Conservation (phyloP, 2,329 filamentous ascomycete genomes). For the Emergomyces orientalis region DNA sequence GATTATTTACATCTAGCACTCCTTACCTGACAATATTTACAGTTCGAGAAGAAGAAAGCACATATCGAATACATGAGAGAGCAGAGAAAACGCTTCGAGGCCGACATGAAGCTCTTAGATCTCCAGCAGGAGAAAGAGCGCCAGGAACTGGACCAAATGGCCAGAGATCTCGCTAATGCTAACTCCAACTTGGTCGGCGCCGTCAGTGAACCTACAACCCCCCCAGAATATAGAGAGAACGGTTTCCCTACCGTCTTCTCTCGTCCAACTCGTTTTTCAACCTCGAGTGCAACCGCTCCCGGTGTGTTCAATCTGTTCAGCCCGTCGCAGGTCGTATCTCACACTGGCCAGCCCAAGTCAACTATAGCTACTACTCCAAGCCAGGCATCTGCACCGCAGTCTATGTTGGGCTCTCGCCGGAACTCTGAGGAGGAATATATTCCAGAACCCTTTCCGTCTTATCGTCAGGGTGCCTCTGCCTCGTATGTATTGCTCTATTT, state of each 20-base stretch:
- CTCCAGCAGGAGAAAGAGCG: slow-evolving; percentile 75
- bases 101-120: slow-evolving; percentile 83
- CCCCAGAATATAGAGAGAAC: slow-evolving; percentile 77
- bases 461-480: slow-evolving; percentile 64
- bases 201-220: slow-evolving; percentile 91
- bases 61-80: slow-evolving; percentile 88
- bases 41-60: slow-evolving; percentile 90
- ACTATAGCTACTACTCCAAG: slow-evolving; percentile 49
- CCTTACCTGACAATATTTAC: slow-evolving; percentile 24
- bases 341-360: slow-evolving; percentile 49
- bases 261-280: slow-evolving; percentile 78
- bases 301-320: slow-evolving; percentile 63
- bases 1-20: background rate
- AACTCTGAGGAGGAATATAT: slow-evolving; percentile 84
- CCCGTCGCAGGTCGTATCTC: slow-evolving; percentile 60
- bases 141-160: slow-evolving; percentile 74
- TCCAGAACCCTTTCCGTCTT: slow-evolving; percentile 50
- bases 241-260: slow-evolving; percentile 73
- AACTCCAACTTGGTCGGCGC: slow-evolving; percentile 52
- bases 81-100: slow-evolving; percentile 80
- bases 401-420: slow-evolving; percentile 73
- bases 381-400: slow-evolving; percentile 63
- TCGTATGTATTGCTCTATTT: slow-evolving; percentile 54
- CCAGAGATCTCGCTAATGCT: slow-evolving; percentile 61
- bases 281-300: slow-evolving; percentile 74